Evolutionary conservation across 1,284 basidiomycete species (phyloP).

Genomic region (Pseudomicrostroma phylloplanum): DNA sequence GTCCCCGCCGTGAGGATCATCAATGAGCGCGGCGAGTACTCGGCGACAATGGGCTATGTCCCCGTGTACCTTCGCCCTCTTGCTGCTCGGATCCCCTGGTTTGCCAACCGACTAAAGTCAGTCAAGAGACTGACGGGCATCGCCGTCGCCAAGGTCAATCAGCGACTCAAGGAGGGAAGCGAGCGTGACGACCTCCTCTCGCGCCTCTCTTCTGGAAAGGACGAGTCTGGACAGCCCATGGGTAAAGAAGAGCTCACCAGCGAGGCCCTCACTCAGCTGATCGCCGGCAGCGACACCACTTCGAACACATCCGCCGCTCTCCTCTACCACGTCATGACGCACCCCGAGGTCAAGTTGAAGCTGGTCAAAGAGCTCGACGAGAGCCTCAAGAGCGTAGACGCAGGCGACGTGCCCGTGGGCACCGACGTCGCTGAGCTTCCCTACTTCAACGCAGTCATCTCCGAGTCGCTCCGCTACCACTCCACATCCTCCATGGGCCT

Average conservation of each 20-base stretch:
- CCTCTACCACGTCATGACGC: slow-evolving; percentile 69
- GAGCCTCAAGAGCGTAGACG: slow-evolving; percentile 19
- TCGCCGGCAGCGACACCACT: slow-evolving; percentile 56
- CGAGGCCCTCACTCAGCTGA: slow-evolving; percentile 73
- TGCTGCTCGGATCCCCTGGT: slow-evolving; percentile 58
- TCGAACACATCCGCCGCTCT: slow-evolving; percentile 55
- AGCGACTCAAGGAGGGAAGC: slow-evolving; percentile 59
- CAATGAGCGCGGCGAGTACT: slow-evolving; percentile 81
- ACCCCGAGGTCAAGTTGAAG: slow-evolving; percentile 63
- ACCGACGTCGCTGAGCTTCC: slow-evolving; percentile 38
- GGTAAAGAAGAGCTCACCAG: slow-evolving; percentile 73
- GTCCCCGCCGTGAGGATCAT: slow-evolving; percentile 79
- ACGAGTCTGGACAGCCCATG: slow-evolving; percentile 72
- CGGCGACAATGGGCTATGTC: slow-evolving; percentile 73
- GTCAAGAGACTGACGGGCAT: slow-evolving; percentile 60
- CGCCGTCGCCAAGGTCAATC: slow-evolving; percentile 72
- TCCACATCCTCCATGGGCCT: slow-evolving; percentile 70
- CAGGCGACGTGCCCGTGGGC: slow-evolving; percentile 34
- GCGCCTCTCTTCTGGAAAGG: slow-evolving; percentile 69
- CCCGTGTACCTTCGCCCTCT: slow-evolving; percentile 57
- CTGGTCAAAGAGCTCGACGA: slow-evolving; percentile 76
- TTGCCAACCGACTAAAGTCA: slow-evolving; percentile 62
- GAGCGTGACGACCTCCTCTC: slow-evolving; percentile 69
- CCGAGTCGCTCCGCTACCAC: slow-evolving; percentile 73
- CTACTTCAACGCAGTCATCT: slow-evolving; percentile 66